Percentiles rank a stretch among this genome's conserved stretches.
phyloP scores from a whole-genome alignment of 805 yeast genomes.

The Wickerhamiella vanderwaltii region DNA sequence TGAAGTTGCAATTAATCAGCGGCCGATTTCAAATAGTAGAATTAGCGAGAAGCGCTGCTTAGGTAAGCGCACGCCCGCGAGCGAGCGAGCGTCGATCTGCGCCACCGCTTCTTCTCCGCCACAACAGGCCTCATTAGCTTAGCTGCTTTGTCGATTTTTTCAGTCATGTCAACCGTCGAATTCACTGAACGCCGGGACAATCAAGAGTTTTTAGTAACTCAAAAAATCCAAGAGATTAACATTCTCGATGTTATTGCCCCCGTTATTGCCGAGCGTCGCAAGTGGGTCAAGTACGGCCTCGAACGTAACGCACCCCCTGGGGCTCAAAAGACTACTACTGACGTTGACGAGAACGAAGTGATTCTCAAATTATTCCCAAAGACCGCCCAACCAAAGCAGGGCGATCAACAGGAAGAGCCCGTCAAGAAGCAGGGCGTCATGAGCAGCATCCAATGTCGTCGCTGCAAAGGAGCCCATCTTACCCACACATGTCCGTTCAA shows the following conservation, averaged over 20 bases:
- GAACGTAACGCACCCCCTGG: slow-evolving; percentile 77
- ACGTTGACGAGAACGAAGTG: slow-evolving; percentile 59
- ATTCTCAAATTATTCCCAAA: slow-evolving; percentile 52
- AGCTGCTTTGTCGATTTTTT: no score
- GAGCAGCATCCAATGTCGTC: slow-evolving; percentile 52
- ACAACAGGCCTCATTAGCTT: no score
- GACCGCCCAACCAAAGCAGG: slow-evolving; percentile 31
- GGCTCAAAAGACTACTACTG: slow-evolving; percentile 73
- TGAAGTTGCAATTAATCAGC: slow-evolving; percentile 1
- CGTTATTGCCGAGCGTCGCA: slow-evolving; percentile 72
- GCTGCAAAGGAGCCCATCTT: slow-evolving; percentile 89
- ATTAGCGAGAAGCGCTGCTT: no score
- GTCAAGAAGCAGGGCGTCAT: slow-evolving; percentile 37
- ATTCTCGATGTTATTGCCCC: slow-evolving; percentile 76
- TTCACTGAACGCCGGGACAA: slow-evolving; percentile 43
- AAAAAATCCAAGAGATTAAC: slow-evolving; percentile 62
- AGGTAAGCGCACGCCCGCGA: no score
- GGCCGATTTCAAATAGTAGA: no score
- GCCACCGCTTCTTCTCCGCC: no score
- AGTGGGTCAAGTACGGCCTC: slow-evolving; percentile 80
- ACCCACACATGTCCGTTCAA: slow-evolving; percentile 93
- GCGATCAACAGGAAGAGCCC: slow-evolving; percentile 36
- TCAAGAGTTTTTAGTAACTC: slow-evolving; percentile 77
- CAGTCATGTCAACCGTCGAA: slow-evolving; percentile 14
- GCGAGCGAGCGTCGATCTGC: no score